Conservation (phyloP, 495 filamentous ascomycete genomes). For the Lasiosphaeria hispida region DNA sequence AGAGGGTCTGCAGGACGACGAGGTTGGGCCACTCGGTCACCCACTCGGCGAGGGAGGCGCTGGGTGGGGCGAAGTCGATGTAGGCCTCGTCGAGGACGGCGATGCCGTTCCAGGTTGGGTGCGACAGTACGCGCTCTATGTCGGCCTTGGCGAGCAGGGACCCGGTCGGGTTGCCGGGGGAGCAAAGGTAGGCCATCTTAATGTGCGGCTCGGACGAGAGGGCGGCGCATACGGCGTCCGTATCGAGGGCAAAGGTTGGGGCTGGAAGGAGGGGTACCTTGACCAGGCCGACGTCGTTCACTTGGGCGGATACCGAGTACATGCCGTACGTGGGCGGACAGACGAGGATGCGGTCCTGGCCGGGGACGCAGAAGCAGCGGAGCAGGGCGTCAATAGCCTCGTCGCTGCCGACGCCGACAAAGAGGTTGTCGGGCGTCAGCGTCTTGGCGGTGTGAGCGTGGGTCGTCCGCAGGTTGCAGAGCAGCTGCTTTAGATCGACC, state of each 20-base stretch:
- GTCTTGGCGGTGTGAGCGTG: constrained; percentile 70
- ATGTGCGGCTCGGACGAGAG: constrained; percentile 65
- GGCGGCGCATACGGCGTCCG: constrained; percentile 60
- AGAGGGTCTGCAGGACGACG: constrained; percentile 95
- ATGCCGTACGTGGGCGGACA: constrained; percentile 98
- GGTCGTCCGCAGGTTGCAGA: constrained; percentile 86
- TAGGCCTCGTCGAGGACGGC: constrained; percentile 95
- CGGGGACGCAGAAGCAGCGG: constrained; percentile 86
- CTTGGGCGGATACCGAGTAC: constrained; percentile 89
- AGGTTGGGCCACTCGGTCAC: constrained; percentile 92
- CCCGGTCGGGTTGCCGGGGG: constrained; percentile 90
- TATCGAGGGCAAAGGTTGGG: constrained; percentile 66
- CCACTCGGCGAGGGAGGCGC: constrained; percentile 85
- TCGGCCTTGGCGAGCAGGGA: constrained; percentile 73
- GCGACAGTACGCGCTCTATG: constrained; percentile 69
- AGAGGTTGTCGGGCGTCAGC: constrained; percentile 80
- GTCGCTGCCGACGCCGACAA: constrained; percentile 92
- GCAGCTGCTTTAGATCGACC: constrained; percentile 72
- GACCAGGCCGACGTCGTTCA: constrained; percentile 86
- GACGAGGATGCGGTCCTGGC: constrained; percentile 82
- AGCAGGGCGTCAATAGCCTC: constrained; percentile 94
- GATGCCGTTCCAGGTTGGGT: constrained; percentile 93
- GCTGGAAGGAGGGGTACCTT: constrained; percentile 69
- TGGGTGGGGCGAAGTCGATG: constrained; percentile 84
- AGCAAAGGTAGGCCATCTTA: constrained; percentile 89